These are phyloP conservation scores for Trametes polyzona DNA, from an alignment of 1,284 basidiomycete species.

Conservation along the genomic window DNA sequence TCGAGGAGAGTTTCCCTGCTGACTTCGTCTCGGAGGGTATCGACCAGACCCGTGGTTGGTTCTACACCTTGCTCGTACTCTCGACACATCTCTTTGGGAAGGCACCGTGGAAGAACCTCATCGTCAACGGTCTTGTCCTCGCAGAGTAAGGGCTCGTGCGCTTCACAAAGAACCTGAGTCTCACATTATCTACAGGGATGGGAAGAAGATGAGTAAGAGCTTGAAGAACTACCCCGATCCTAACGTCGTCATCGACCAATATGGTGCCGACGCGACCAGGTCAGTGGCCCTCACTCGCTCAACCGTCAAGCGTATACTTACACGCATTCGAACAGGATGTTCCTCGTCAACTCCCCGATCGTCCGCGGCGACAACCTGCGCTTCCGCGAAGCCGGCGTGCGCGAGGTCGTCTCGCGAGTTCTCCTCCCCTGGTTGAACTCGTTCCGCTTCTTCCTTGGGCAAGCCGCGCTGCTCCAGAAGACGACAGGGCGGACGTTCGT, in stretches of 20 bases:
- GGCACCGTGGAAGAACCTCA: conserved; percentile 99
- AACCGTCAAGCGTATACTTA: not conserved
- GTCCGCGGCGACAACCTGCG: conserved; percentile 97
- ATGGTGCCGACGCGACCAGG: conserved; percentile 96
- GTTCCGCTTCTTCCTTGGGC: conserved; percentile 99
- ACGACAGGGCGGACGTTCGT: conserved; percentile 79
- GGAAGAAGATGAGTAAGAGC: conserved; percentile 99
- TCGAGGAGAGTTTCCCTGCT: conserved; percentile 90
- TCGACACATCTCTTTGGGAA: conserved; percentile 93
- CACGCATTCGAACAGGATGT: conserved; percentile 68
- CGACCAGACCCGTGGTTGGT: conserved; percentile 97
- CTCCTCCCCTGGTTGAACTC: conserved; percentile 99
- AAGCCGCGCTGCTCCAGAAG: conserved; percentile 89
- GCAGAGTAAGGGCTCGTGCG: conserved; percentile 68
- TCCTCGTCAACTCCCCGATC: conserved; percentile 98
- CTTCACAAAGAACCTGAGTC: not conserved
- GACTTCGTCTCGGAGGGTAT: conserved; percentile 98
- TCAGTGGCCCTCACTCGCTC: conserved; percentile 33
- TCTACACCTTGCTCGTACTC: conserved; percentile 97
- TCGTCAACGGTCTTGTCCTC: conserved; percentile 94
- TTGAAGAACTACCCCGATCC: conserved; percentile 99
- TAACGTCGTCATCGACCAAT: conserved; percentile 86
- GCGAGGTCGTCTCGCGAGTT: conserved; percentile 93
- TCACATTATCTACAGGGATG: conserved; percentile 62
- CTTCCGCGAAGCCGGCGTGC: conserved; percentile 98